These are phyloP conservation scores for Wickerhamiella sorbophila DNA, from an alignment of 805 yeast genomes.

Conservation along the genomic window DNA sequence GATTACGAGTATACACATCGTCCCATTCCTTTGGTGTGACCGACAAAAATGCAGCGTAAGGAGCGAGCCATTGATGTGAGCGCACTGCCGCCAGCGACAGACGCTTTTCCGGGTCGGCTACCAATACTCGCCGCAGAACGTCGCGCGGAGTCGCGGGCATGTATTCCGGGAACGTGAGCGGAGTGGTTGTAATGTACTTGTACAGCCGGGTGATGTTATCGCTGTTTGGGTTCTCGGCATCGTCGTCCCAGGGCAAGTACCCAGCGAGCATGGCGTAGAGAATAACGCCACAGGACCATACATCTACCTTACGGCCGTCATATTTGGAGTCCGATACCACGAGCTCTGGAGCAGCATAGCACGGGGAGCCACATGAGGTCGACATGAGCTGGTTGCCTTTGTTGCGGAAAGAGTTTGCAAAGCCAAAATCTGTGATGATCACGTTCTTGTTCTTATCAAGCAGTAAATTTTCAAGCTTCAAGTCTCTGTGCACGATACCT, in stretches of 20 bases:
- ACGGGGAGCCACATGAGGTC: constrained; percentile 94
- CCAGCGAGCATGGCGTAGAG: constrained; percentile 95
- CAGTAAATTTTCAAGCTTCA: constrained; percentile 58
- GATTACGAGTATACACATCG: constrained; percentile 18
- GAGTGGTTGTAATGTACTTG: constrained; percentile 80
- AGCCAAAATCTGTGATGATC: constrained; percentile 83
- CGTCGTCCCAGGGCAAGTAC: constrained; percentile 94
- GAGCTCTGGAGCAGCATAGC: constrained; percentile 96
- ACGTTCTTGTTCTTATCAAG: constrained; percentile 78
- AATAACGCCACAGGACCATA: constrained; percentile 95
- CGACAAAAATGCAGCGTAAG: constrained; percentile 67
- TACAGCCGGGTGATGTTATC: constrained; percentile 83
- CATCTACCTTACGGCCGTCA: constrained; percentile 85
- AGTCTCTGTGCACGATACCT: constrained; percentile 66
- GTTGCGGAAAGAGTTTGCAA: constrained; percentile 64
- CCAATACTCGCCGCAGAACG: constrained; percentile 62
- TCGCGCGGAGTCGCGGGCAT: constrained; percentile 85
- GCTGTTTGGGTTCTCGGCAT: constrained; percentile 91
- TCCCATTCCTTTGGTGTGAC: constrained; percentile 91
- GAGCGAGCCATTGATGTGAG: constrained; percentile 78
- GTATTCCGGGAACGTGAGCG: constrained; percentile 90
- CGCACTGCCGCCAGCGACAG: constrained; percentile 54
- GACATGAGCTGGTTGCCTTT: constrained; percentile 55
- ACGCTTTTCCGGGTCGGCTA: constrained; percentile 72
- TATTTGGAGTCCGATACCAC: constrained; percentile 79